Percentiles rank a stretch among this genome's conserved stretches.
These are phyloP conservation scores for Cryphonectria naterciae DNA, from an alignment of 2,329 filamentous ascomycete species.

Conservation along the genomic window DNA sequence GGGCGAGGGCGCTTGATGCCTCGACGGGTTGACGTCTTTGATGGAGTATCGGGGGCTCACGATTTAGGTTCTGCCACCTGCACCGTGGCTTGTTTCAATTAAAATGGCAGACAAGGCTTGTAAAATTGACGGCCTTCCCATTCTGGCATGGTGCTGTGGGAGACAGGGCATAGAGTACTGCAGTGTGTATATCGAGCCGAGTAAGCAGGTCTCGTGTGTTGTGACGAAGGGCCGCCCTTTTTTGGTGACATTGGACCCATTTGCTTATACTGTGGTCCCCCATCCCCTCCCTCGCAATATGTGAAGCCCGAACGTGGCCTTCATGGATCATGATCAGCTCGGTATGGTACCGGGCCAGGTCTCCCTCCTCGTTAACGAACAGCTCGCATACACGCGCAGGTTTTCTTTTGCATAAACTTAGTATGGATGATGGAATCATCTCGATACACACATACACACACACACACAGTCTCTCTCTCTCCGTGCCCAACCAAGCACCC, in stretches of 20 bases:
- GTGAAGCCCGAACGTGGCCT: not conserved
- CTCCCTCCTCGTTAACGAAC: not conserved
- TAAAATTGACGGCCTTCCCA: not conserved
- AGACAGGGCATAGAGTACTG: not conserved
- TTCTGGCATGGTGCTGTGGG: not conserved
- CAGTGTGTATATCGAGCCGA: not conserved
- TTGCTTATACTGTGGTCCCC: slow-evolving; percentile 21
- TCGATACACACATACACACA: not conserved
- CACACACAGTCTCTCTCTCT: not conserved
- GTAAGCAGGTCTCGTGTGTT: not conserved
- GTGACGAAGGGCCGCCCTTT: not conserved
- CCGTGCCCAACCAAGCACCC: not conserved
- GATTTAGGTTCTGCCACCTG: not conserved
- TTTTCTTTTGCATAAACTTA: not conserved
- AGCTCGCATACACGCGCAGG: not conserved
- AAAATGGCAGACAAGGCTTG: not conserved
- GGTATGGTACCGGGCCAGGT: not conserved
- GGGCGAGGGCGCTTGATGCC: not conserved
- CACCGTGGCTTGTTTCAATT: not conserved
- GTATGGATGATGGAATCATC: not conserved
- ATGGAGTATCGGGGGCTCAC: not conserved
- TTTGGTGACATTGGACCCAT: not conserved
- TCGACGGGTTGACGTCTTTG: not conserved
- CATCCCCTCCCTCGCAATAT: not conserved
- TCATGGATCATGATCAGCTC: not conserved